Base-by-base conservation (phyloP, 495 filamentous ascomycete genomes). In the Aspergillus diversus region DNA sequence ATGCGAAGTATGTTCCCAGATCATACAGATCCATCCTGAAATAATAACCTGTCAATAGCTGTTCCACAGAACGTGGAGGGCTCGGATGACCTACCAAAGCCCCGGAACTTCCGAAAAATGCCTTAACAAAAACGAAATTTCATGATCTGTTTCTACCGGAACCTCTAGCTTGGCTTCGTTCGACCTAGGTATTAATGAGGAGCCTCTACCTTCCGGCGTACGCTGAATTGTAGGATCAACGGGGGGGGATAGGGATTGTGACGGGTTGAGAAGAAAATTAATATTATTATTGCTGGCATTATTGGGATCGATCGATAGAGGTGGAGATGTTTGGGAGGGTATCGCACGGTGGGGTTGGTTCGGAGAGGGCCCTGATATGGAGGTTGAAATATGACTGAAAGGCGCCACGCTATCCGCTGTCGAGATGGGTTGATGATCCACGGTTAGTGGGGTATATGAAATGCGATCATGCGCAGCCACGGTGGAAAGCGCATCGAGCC, bases 21-120 rank as follows among this genome's bases (percentile, higher is more conserved):
- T 89, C 87, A 63, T 85, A 88, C 1, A 88, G 73, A 65, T 87
- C 86, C 86, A 88, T 89, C 87, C 86, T 84, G 66, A 11, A 17
- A 50, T 32, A 21, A 16, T 27, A 56, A n/a, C 17, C 54, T 43
- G 56, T 76, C 65, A 74, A 61, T 49, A 63, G 43, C 17, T 31
- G 33, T 34, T 16, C 8, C 34, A 55, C n/a, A 16, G 35, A 11
- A 59, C 27, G 27, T 7, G 21, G 32, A 32, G 42, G 35, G 11
- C 6, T 12, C 6, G 53, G 57, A 8, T 33, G 51, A 64, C 79
- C 70, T 73, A 83, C 83, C 83, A 89, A 61, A 84, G 76, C 13
- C 86, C 86, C 12, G 84, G 79, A 3, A 80, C 77, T 69, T 89
- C 86, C 5, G 84, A 81, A 71, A 86, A 89, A 73, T 88, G 84